A percentile compares a stretch with the other conserved stretches of the same genome.
These are phyloP conservation scores for Hanseniaspora nectarophila DNA, from an alignment of 805 yeast genomes.

Conservation along the genomic window DNA sequence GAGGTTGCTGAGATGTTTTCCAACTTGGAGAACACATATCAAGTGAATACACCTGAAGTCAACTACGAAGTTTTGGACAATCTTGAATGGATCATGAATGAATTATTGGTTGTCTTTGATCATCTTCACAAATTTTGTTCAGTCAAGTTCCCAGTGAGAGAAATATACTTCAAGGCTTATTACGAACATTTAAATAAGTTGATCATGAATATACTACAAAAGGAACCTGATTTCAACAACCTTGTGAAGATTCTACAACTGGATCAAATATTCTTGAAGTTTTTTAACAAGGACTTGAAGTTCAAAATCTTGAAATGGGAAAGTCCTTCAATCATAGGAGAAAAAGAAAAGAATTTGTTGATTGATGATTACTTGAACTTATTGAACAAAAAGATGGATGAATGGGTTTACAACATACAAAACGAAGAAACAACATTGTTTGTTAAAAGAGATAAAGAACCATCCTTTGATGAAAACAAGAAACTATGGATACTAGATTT, in stretches of 20 bases:
- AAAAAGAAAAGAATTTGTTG: constrained; percentile 57
- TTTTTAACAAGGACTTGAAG: constrained; percentile 41
- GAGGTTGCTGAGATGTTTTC: constrained; percentile 54
- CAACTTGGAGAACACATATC: constrained; percentile 5
- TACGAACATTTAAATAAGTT: constrained; percentile 53
- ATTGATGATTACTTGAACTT: constrained; percentile 68
- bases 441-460: constrained; percentile 54
- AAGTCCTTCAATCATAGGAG: constrained; percentile 50
- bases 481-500: constrained; percentile 62
- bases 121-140: constrained; percentile 56
- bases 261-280: constrained; percentile 54
- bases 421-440: constrained; percentile 58
- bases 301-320: constrained; percentile 33
- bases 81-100: constrained; percentile 75
- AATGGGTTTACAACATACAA: constrained; percentile 68
- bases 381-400: constrained; percentile 60
- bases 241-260: constrained; percentile 64
- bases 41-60: background rate
- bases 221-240: constrained; percentile 67
- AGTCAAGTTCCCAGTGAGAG: constrained; percentile 57
- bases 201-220: constrained; percentile 48
- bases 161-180: constrained; percentile 50
- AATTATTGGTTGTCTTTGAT: constrained; percentile 52
- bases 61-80: constrained; percentile 54
- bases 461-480: constrained; percentile 57